phyloP scores from a whole-genome alignment of 768 basidiomycete species.

The Auricularia heimuer region DNA sequence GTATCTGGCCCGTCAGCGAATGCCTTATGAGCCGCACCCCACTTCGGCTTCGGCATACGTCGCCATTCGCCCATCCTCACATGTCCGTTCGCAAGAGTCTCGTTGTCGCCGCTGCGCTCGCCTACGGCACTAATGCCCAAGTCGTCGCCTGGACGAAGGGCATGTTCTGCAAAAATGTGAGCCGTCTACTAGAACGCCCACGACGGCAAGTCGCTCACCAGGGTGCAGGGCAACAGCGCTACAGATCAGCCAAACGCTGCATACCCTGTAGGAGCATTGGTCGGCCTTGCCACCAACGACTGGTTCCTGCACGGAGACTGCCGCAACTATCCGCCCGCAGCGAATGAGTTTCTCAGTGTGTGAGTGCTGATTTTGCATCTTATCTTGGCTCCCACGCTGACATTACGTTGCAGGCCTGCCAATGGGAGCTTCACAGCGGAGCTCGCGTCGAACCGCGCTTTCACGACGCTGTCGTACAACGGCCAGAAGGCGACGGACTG shows the following conservation, averaged over 20 bases:
- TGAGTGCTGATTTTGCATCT: not conserved
- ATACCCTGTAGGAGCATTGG: not conserved
- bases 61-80: too few relatives aligned
- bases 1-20: too few relatives aligned
- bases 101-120: too few relatives aligned
- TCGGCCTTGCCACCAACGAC: not conserved
- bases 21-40: too few relatives aligned
- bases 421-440: slow-evolving; percentile 4
- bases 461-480: slow-evolving; percentile 3
- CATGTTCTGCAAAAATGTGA: not conserved
- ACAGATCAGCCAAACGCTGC: not conserved
- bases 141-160: not conserved
- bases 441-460: slow-evolving; percentile 4
- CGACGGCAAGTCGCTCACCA: not conserved
- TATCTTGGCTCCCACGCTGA: not conserved
- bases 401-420: slow-evolving; percentile 2
- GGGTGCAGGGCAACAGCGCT: not conserved
- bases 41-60: too few relatives aligned
- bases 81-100: too few relatives aligned
- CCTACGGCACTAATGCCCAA: not conserved
- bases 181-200: too few relatives aligned
- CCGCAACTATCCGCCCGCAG: slow-evolving; percentile 2
- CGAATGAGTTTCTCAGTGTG: slow-evolving; percentile 4
- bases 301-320: slow-evolving; percentile 4
- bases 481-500: not conserved